Evolutionary conservation across 805 yeast species (phyloP).

Genomic region (Candida ficus): DNA sequence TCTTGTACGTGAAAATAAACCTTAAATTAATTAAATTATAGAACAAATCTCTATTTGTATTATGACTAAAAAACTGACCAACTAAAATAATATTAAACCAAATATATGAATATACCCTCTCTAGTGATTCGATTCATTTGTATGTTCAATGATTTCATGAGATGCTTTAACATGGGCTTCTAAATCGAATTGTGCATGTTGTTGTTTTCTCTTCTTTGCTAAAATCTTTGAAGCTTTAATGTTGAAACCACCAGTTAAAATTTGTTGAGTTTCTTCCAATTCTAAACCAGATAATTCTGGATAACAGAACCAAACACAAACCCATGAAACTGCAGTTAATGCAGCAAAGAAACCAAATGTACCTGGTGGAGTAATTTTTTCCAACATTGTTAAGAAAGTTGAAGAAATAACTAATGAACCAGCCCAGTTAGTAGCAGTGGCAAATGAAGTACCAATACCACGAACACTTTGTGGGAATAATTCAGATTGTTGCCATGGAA

Average conservation of each 20-base stretch:
- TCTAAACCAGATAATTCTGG: conserved; percentile 91
- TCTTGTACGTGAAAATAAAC: neutral
- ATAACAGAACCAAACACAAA: conserved; percentile 76
- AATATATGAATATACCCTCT: no score
- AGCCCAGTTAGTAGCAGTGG: conserved; percentile 93
- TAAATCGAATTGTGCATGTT: conserved; percentile 18
- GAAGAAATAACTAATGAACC: conserved; percentile 90
- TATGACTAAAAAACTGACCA: neutral
- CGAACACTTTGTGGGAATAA: conserved; percentile 91
- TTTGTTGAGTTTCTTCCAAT: conserved; percentile 83
- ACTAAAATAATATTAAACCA: neutral
- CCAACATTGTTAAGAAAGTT: conserved; percentile 90
- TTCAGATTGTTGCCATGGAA: conserved; percentile 98
- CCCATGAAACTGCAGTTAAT: conserved; percentile 62
- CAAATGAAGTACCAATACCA: conserved; percentile 85
- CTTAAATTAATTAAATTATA: neutral
- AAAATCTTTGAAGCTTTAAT: conserved; percentile 58
- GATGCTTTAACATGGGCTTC: conserved; percentile 23
- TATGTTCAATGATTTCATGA: conserved; percentile 25
- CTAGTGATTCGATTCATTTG: neutral
- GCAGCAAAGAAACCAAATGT: conserved; percentile 90
- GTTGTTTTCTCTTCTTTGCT: conserved; percentile 40
- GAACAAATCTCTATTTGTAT: neutral
- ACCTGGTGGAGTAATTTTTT: conserved; percentile 90
- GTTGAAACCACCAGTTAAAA: conserved; percentile 81